Percentiles rank a stretch among this genome's conserved stretches.
phyloP scores from a whole-genome alignment of 495 filamentous ascomycete species.

The Podospora pseudopauciseta region DNA sequence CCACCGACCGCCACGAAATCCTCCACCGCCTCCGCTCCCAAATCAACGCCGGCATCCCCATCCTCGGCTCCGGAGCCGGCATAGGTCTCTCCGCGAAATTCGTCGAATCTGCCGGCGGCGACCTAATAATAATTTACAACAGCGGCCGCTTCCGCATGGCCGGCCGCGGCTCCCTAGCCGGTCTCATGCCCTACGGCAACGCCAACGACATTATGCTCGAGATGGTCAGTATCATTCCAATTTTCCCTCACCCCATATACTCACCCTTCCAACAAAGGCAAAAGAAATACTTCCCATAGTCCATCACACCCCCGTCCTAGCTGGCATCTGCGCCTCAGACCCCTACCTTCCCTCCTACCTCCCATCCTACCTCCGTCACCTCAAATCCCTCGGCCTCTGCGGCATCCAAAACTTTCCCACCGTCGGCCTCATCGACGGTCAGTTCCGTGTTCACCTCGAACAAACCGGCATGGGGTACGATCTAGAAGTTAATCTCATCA shows the following conservation, averaged over 20 bases:
- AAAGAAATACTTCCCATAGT: slow-evolving; percentile 59
- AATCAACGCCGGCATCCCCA: slow-evolving; percentile 50
- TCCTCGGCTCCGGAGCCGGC: slow-evolving; percentile 68
- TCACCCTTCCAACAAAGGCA: slow-evolving; percentile 32
- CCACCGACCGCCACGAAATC: slow-evolving; percentile 51
- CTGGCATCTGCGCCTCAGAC: slow-evolving; percentile 65
- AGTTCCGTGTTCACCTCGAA: slow-evolving; percentile 62
- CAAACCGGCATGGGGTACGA: slow-evolving; percentile 68
- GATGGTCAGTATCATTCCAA: slow-evolving; percentile 46
- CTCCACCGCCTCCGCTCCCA: slow-evolving; percentile 51
- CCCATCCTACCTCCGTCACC: slow-evolving; percentile 49
- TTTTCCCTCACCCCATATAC: background rate
- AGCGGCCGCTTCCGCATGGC: slow-evolving; percentile 72
- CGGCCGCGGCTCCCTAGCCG: slow-evolving; percentile 64
- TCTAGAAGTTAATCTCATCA: slow-evolving; percentile 62
- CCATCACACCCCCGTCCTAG: slow-evolving; percentile 57
- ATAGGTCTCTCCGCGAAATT: slow-evolving; percentile 70
- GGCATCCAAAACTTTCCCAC: slow-evolving; percentile 74
- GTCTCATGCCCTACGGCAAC: slow-evolving; percentile 69
- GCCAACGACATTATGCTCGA: slow-evolving; percentile 66
- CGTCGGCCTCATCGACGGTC: slow-evolving; percentile 66
- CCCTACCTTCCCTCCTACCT: slow-evolving; percentile 56
- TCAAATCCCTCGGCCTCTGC: slow-evolving; percentile 57
- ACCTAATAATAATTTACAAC: slow-evolving; percentile 71
- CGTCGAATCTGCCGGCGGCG: slow-evolving; percentile 61